Conservation (phyloP, 2,329 filamentous ascomycete species). For the Fusarium keratoplasticum region DNA sequence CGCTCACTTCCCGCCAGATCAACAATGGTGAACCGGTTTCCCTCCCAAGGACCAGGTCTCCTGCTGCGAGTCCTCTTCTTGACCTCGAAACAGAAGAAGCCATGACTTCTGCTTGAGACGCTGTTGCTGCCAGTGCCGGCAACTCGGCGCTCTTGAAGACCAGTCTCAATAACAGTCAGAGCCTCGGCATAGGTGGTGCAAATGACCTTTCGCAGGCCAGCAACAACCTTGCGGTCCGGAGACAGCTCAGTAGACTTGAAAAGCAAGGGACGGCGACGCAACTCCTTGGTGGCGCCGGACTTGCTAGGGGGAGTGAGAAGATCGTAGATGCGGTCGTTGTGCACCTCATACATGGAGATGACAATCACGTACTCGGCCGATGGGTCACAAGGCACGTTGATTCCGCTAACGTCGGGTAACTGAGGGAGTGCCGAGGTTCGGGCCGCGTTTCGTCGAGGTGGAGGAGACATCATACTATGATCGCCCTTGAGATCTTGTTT, state of each 20-base stretch:
- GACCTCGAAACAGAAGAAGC: slow-evolving; percentile 95
- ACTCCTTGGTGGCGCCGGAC: slow-evolving; percentile 73
- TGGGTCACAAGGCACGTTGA: slow-evolving; percentile 69
- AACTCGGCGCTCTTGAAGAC: slow-evolving; percentile 86
- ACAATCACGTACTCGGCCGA: slow-evolving; percentile 87
- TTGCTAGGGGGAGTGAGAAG: slow-evolving; percentile 76
- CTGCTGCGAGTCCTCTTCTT: slow-evolving; percentile 75
- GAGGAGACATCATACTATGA: slow-evolving; percentile 58
- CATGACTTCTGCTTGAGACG: slow-evolving; percentile 90
- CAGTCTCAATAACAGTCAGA: slow-evolving; percentile 88
- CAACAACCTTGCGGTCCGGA: slow-evolving; percentile 92
- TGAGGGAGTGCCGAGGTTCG: slow-evolving; percentile 79
- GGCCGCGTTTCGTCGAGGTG: slow-evolving; percentile 72
- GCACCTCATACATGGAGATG: slow-evolving; percentile 98
- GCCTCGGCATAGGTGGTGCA: slow-evolving; percentile 87
- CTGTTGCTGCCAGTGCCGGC: slow-evolving; percentile 94
- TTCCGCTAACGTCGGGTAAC: slow-evolving; percentile 77
- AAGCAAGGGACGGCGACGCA: slow-evolving; percentile 80
- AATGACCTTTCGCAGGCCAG: slow-evolving; percentile 89
- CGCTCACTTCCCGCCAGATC: slow-evolving; percentile 95
- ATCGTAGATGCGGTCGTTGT: slow-evolving; percentile 98
- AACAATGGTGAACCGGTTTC: slow-evolving; percentile 86
- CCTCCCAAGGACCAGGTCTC: slow-evolving; percentile 72
- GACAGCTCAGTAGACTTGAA: slow-evolving; percentile 94
- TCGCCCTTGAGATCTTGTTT: slow-evolving; percentile 64